Conservation (phyloP, 306 rosid species). For the Lotus japonicus region DNA sequence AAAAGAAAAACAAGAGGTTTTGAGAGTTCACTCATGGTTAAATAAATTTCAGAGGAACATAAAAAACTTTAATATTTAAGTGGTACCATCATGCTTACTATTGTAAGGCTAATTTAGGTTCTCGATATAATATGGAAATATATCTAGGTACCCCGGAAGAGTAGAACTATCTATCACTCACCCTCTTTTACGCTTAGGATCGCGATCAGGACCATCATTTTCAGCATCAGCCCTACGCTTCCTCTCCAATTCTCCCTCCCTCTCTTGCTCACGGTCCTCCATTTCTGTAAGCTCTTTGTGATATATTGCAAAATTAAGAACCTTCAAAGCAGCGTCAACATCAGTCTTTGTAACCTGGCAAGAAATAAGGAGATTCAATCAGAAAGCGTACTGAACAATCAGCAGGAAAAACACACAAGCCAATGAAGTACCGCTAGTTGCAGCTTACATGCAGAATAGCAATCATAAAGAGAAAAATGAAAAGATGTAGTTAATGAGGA, state of each 20-base stretch:
- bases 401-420: not conserved
- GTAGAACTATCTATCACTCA: conserved; percentile 28
- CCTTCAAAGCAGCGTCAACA: conserved; percentile 87
- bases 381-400: not conserved
- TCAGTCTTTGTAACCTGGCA: conserved; percentile 78
- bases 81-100: not conserved
- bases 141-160: not conserved
- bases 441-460: not conserved
- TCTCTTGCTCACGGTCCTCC: conserved; percentile 85
- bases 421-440: not conserved
- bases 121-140: not conserved
- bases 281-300: conserved; percentile 87
- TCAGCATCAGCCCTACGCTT: conserved; percentile 57
- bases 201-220: conserved; percentile 38
- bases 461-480: not conserved
- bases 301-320: conserved; percentile 90
- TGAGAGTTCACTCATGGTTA: conserved; percentile 20
- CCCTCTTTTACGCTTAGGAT: conserved; percentile 43
- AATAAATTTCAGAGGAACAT: not conserved
- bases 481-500: not conserved
- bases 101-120: conserved; percentile 1
- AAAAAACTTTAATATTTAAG: not conserved
- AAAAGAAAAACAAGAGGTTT: not conserved
- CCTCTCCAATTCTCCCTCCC: conserved; percentile 64
- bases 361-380: conserved; percentile 14